phyloP scores from a whole-genome alignment of 2,329 filamentous ascomycete genomes.

The Sporothrix humicola region DNA sequence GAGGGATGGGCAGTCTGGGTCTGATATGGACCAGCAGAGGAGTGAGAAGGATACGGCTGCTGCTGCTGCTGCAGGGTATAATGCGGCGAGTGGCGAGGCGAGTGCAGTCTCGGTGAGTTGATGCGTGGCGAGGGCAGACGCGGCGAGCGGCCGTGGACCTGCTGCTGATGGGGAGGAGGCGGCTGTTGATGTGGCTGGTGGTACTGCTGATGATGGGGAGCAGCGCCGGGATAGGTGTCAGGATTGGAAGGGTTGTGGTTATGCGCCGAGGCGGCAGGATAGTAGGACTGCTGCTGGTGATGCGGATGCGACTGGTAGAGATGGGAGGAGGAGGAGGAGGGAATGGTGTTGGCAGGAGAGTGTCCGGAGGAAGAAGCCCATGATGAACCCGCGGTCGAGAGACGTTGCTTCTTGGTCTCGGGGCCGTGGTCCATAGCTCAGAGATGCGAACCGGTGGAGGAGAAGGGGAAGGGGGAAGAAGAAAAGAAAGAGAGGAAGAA shows the following conservation, averaged over 20 bases:
- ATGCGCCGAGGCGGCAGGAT: conserved; percentile 15
- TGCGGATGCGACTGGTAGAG: conserved; percentile 44
- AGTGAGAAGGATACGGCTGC: not conserved
- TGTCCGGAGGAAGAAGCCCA: conserved; percentile 35
- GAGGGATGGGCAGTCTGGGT: conserved; percentile 36
- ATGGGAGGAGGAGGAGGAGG: conserved; percentile 26
- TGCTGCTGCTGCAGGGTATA: conserved; percentile 19
- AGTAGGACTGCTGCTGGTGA: conserved; percentile 18
- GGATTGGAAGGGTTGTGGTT: conserved; percentile 6
- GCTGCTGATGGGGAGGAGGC: conserved; percentile 22
- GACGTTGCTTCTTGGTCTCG: conserved; percentile 34
- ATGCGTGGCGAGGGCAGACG: conserved; percentile 13
- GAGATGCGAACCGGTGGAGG: conserved; percentile 29
- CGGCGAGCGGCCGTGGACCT: conserved; percentile 18
- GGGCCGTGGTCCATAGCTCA: conserved; percentile 36
- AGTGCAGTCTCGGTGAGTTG: not conserved
- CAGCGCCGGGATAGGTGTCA: not conserved
- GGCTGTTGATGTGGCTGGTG: conserved; percentile 37
- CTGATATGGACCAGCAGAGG: conserved; percentile 40
- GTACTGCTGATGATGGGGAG: conserved; percentile 25
- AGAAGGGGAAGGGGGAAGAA: not conserved
- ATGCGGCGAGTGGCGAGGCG: conserved; percentile 25
- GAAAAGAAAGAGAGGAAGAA: not conserved
- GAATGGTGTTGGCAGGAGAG: conserved; percentile 41
- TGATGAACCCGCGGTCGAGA: conserved; percentile 30